Percentiles rank a stretch among this genome's conserved stretches.
Evolutionary conservation across 2,329 filamentous ascomycete species (phyloP).

Genomic region (Colletotrichum neosansevieriae): DNA sequence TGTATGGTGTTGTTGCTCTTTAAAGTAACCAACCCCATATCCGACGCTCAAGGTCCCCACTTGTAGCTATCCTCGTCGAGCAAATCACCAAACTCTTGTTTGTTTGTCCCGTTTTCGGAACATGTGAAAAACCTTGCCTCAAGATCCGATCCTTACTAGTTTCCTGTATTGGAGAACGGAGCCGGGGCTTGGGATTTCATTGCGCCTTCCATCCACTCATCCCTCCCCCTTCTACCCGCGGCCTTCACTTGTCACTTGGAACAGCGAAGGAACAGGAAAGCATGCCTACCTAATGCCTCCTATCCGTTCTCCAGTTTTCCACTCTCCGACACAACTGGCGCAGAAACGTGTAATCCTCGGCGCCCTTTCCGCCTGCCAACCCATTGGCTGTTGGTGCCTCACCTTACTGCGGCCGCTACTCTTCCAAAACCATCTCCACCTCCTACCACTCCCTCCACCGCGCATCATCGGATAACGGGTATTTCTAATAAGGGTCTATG

Average conservation of each 20-base stretch:
- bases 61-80: constrained; percentile 32
- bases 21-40: constrained; percentile 38
- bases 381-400: background rate
- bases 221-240: constrained; percentile 7
- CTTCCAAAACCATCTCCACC: constrained; percentile 31
- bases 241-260: constrained; percentile 8
- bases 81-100: constrained; percentile 16
- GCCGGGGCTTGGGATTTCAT: background rate
- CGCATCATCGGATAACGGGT: constrained; percentile 40
- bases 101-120: constrained; percentile 34
- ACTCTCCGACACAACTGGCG: constrained; percentile 26
- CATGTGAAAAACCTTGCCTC: constrained; percentile 34
- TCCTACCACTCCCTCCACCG: background rate
- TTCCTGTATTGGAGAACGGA: constrained; percentile 22
- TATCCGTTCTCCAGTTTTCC: constrained; percentile 28
- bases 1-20: constrained; percentile 31
- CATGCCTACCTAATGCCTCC: constrained; percentile 31
- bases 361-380: constrained; percentile 28
- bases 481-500: constrained; percentile 28
- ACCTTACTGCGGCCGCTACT: constrained; percentile 20
- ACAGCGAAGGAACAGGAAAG: constrained; percentile 23
- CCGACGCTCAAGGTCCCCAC: constrained; percentile 36
- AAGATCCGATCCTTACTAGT: constrained; percentile 36
- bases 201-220: constrained; percentile 16
- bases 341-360: constrained; percentile 30